Evolutionary conservation across 1,284 basidiomycete species (phyloP).

Genomic region (Rhodotorula sp.): DNA sequence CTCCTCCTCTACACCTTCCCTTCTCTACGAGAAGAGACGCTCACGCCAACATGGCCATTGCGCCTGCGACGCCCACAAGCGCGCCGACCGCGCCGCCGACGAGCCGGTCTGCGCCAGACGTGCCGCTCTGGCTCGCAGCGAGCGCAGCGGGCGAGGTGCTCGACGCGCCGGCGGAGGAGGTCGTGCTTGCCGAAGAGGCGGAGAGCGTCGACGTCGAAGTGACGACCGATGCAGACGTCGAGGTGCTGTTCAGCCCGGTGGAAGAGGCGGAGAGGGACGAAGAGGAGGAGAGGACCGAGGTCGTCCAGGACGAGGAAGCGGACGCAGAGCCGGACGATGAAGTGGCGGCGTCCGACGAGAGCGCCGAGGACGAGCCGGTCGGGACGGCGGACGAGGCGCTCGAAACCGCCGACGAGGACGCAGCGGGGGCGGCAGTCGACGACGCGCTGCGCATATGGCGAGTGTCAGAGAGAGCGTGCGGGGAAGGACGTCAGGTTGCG

Average conservation of each 20-base stretch:
- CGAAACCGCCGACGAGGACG: not conserved
- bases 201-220: slow-evolving; percentile 4
- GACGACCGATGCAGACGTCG: slow-evolving; percentile 3
- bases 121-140: not conserved
- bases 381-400: not conserved
- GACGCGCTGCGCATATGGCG: not conserved
- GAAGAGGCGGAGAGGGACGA: not conserved
- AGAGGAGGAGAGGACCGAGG: slow-evolving; percentile 13
- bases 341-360: not conserved
- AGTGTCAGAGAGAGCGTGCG: not conserved
- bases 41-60: slow-evolving; percentile 10
- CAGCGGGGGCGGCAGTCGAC: not conserved
- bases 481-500: no score
- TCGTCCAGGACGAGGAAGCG: slow-evolving; percentile 1
- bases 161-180: not conserved
- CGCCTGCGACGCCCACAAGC: slow-evolving; percentile 1
- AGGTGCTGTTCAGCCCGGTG: not conserved
- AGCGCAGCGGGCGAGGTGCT: not conserved
- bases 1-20: not conserved
- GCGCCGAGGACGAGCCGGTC: not conserved
- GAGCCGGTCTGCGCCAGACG: not conserved
- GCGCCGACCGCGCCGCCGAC: not conserved
- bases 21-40: not conserved
- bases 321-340: slow-evolving; percentile 6
- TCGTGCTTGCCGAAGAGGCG: slow-evolving; percentile 1